Base-by-base conservation (phyloP, 805 yeast species). In the Ogataea glucozyma region DNA sequence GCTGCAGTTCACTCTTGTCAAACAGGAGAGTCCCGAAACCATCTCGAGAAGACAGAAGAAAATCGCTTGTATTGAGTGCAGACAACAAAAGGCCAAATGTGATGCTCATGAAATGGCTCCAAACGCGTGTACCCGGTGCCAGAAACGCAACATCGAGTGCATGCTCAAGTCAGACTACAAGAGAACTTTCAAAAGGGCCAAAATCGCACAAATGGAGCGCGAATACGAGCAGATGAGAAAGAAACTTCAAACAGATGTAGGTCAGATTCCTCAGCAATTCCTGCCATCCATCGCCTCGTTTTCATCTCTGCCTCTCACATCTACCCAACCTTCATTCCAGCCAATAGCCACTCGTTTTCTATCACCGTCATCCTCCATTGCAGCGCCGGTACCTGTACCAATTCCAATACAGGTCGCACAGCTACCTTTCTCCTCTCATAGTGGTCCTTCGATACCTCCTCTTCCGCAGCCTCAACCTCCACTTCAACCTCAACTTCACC, bases 51-150 rank as follows among this genome's bases (percentile, higher is more conserved):
- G 38, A 32, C 46, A 39, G n/a, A 83, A 81, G 60, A 72, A 80
- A 43, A 79, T 89, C 60, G 98, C 98, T 0, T 93, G 99, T 69
- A 88, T 88, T 1, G 96, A 91, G 57, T 93, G 99, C 61, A 78
- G 98, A 11, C 98, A 93, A 64, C 99, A 91, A 62, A 93, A 93
- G 65, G 83, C 89, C 26, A 79, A 81, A 56, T 90, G 97, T 67
- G 96, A 90, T 65, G 95, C 96, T 10, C 78, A 73, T 50, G 89
- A 79, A 45, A 72, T 70, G 38, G 77, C 81, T 23, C 96, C 96
- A 0, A 70, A 70, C 7, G 86, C 96, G 1, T 93, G 99, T 56
- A 71, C 91, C 0, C 71, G 96, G 47, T 93, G 99, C 62, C 58
- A 68, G 8, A 85, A 84, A 60, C 79, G 87, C 56, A 78, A 79